Evolutionary conservation across 2,329 filamentous ascomycete species (phyloP), one percentile per base, ranked within the genome.

Genomic region (Phialemonium atrogriseum): DNA sequence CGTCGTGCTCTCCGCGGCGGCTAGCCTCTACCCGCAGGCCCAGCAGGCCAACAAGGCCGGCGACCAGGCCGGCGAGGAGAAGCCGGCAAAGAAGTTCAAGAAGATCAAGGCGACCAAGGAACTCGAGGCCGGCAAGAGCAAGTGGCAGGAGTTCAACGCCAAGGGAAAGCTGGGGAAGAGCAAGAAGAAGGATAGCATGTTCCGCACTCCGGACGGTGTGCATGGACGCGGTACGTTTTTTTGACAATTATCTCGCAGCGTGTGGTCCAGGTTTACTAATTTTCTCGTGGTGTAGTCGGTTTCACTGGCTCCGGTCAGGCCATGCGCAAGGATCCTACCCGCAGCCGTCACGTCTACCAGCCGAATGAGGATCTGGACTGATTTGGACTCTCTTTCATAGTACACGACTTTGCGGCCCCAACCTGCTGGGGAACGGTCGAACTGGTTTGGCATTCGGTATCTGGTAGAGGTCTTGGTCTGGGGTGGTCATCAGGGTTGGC

Each of bases 241-340:
- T 18, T 5, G 13, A 23, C 13, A 12, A 12, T 15, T 20, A 5
- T 32, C 16, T 22, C 25, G n/a, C 15, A 17, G 13, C 15, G 26
- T 22, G 16, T 30, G 23, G 19, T 32, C 5, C 7, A 10, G 12
- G 17, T 30, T n/a, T 31, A 33, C 54, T 59, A 47, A 62, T 50
- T 36, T 38, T 8, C 42, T 31, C 19, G 18, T 4, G 5, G 13
- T 28, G 6, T 44, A 95, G 91, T 98, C 51, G 91, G 91, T 20
- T 95, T 98, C 52, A 94, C 86, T 7, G 91, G 91, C 40, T 95
- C 88, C 33, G 91, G 91, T 37, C 86, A 94, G 59, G 73, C 82
- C 44, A 96, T 96, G 91, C 84, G 87, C 47, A 95, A 94, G 59
- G 91, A 95, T 53, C 76, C 77, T 28, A 77, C 80, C 40, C 73